Percentiles rank a stretch among this genome's conserved stretches.
These are phyloP conservation scores for Trypethelium eluteriae DNA, from an alignment of 495 filamentous ascomycete species.

Conservation along the genomic window DNA sequence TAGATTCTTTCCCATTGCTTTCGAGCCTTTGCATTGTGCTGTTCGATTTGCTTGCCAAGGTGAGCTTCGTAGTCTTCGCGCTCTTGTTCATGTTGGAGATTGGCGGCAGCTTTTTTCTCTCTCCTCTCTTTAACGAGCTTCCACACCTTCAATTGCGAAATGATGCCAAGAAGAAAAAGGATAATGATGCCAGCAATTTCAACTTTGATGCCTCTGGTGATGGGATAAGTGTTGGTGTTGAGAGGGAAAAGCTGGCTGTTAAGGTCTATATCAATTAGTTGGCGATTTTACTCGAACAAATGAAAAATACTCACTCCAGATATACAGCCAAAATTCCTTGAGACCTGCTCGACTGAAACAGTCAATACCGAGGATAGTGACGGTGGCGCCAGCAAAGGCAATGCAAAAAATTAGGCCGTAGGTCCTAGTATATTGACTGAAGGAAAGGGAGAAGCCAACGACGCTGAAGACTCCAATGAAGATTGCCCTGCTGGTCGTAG, in stretches of 20 bases:
- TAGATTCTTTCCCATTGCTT: conserved; percentile 76
- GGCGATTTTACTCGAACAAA: conserved; percentile 17
- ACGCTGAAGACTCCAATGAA: conserved; percentile 69
- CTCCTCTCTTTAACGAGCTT: conserved; percentile 70
- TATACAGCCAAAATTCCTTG: conserved; percentile 93
- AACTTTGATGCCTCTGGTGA: conserved; percentile 78
- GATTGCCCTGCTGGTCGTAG: conserved; percentile 53
- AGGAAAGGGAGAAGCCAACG: conserved; percentile 62
- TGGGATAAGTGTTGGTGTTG: conserved; percentile 66
- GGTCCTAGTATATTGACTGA: conserved; percentile 67
- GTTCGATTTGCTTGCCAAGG: conserved; percentile 59
- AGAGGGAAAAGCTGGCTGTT: conserved; percentile 76
- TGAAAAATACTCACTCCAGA: conserved; percentile 58
- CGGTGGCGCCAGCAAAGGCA: conserved; percentile 75
- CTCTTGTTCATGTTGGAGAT: conserved; percentile 48
- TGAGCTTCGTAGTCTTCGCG: conserved; percentile 65
- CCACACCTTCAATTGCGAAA: conserved; percentile 84
- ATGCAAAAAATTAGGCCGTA: conserved; percentile 70
- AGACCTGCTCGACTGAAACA: conserved; percentile 82
- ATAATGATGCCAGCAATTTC: conserved; percentile 75
- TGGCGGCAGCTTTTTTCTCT: conserved; percentile 50
- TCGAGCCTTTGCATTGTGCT: conserved; percentile 58
- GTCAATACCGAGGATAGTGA: conserved; percentile 74
- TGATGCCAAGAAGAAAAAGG: conserved; percentile 62
- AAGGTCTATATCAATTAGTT: conserved; percentile 43